Evolutionary conservation across 139 green algal species (phyloP), one percentile per base, ranked within the genome.

Genomic region (Diplosphaera chodatii): DNA sequence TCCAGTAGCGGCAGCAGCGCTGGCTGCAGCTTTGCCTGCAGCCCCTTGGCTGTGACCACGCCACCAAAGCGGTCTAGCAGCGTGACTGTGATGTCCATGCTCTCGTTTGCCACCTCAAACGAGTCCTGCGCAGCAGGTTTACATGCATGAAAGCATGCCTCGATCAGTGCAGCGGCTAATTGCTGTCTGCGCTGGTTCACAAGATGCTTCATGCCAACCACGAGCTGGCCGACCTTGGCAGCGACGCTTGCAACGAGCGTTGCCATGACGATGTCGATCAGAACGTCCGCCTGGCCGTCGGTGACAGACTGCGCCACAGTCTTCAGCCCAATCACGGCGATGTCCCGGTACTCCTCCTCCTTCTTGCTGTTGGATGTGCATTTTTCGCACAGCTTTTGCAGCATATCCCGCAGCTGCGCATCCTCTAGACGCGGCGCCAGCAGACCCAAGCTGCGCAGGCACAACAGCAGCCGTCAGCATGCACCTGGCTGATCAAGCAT

Each of bases 291-390:
- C 28, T 55, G 25, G 16, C 10, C 25, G 37, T 5, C 59, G 32
- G 69, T 32, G 21, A 81, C 22, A 31, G 91, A 86, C 22, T 69
- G 65, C 20, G 95, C 79, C 25, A 96, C 76, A 0, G 89, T 92
- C 74, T 97, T 97, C 0, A 97, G 73, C 4, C 86, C 90, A 55
- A 97, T 93, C 68, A 68, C 77, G 10, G 88, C 88, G 30, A 91
- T 88, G 65, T 97, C 92, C 0, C 88, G 77, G 71, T 84, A 80
- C 68, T 82, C 69, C 63, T 92, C 86, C 75, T 88, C 85, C 64
- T 87, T 91, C n/a, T n/a, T n/a, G n/a, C n/a, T n/a, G 66, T 56
- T 71, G 22, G 25, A 63, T 20, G 82, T 15, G 30, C 96, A 76
- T 75, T 93, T 94, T 15, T 80, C 72, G 73, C 82, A 90, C 56